phyloP scores from a whole-genome alignment of 2,329 filamentous ascomycete genomes.

The Colletotrichum sp. region DNA sequence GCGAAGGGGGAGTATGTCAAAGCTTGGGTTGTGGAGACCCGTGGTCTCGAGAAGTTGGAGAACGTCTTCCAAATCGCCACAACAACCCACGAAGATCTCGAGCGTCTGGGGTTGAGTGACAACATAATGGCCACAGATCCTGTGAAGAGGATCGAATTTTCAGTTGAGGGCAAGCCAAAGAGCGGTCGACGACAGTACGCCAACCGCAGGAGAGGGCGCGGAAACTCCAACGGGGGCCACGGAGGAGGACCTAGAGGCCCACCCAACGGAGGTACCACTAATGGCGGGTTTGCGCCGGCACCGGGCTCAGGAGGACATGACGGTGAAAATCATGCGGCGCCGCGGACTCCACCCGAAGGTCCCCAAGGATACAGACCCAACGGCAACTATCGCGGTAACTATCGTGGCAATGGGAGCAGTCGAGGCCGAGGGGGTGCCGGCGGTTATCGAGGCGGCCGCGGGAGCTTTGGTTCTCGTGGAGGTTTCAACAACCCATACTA shows the following conservation, averaged over 20 bases:
- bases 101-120: conserved; percentile 57
- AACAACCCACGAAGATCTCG: conserved; percentile 61
- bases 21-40: conserved; percentile 74
- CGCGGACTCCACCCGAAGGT: background rate
- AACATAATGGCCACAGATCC: conserved; percentile 71
- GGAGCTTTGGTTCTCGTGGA: background rate
- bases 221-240: background rate
- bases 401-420: background rate
- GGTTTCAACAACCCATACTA: background rate
- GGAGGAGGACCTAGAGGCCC: background rate
- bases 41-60: conserved; percentile 53
- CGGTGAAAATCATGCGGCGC: background rate
- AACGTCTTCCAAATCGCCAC: conserved; percentile 76
- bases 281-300: background rate
- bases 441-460: background rate
- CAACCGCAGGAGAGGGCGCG: conserved; percentile 28
- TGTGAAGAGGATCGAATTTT: conserved; percentile 68
- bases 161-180: conserved; percentile 55
- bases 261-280: background rate
- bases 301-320: background rate
- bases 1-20: conserved; percentile 70
- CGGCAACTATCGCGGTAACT: background rate
- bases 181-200: conserved; percentile 34
- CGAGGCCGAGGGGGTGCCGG: background rate
- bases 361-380: conserved; percentile 13